phyloP scores from a whole-genome alignment of 2,329 filamentous ascomycete genomes.

The Alternaria incomplexa region DNA sequence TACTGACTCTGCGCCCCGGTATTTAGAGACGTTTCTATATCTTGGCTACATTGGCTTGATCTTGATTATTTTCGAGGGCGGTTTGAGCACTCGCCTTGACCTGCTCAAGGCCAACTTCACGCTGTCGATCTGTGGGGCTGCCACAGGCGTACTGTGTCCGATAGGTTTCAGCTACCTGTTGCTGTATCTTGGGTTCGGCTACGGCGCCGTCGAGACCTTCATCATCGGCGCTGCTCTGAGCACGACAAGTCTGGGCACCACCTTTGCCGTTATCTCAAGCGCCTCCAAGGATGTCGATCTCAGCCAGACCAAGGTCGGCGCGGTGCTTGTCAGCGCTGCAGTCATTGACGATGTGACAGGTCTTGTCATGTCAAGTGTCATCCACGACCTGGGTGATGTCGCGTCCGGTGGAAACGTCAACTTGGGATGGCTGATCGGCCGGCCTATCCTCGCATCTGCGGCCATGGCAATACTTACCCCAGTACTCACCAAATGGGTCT shows the following conservation, averaged over 20 bases:
- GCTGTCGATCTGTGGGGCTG: slow-evolving; percentile 51
- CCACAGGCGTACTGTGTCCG: slow-evolving; percentile 55
- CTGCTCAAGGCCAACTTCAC: slow-evolving; percentile 55
- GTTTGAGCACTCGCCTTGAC: slow-evolving; percentile 55
- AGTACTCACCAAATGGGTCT: slow-evolving; percentile 41
- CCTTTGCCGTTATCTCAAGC: slow-evolving; percentile 43
- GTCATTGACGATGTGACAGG: slow-evolving; percentile 57
- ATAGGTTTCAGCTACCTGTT: slow-evolving; percentile 47
- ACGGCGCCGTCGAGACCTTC: slow-evolving; percentile 39
- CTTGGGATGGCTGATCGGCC: slow-evolving; percentile 32
- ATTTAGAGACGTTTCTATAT: slow-evolving; percentile 45
- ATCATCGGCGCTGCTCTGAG: slow-evolving; percentile 40
- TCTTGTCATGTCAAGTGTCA: slow-evolving; percentile 51
- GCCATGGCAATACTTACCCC: slow-evolving; percentile 29
- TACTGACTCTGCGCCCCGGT: not conserved
- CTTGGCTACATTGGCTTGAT: slow-evolving; percentile 58
- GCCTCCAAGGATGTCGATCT: slow-evolving; percentile 48
- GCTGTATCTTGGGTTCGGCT: slow-evolving; percentile 53
- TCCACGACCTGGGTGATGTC: slow-evolving; percentile 29
- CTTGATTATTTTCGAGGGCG: slow-evolving; percentile 60
- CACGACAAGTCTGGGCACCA: slow-evolving; percentile 39
- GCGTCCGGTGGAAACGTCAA: slow-evolving; percentile 15
- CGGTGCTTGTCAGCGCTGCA: slow-evolving; percentile 55
- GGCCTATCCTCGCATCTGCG: slow-evolving; percentile 35
- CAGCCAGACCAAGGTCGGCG: slow-evolving; percentile 52